Evolutionary conservation across 169 alveolate genomes (phyloP), one percentile per base, ranked within the genome.

Genomic region (Plasmodium malariae): DNA sequence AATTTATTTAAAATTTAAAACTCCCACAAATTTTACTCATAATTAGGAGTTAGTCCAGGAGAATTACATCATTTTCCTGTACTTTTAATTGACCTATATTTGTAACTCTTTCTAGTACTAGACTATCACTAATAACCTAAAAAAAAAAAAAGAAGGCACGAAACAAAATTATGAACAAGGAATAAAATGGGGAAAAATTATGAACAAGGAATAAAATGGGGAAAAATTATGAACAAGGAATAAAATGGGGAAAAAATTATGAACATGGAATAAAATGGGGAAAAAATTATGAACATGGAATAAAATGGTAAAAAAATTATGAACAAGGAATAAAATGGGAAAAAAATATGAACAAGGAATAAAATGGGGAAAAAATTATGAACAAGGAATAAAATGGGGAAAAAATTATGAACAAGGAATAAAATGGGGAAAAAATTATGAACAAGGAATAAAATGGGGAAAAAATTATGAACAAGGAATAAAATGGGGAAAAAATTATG

Each of bases 81-180:
- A 19, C 65, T 36, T 45, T 69, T 11, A 83, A 37, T 17, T 32
- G 17, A 9, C 19, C 21, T 19, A 83, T 83, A 37, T 71, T 57
- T 4, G 91, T 83, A 19, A 83, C 68, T 21, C 37, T 37, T 60
- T 83, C 91, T n/a, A 83, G 48, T 0, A 83, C 40, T n/a, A 21
- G 40, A 51, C 91, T 83, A 59, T 83, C 85, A 24, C 65, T 69
- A 37, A 83, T 83, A 43, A 83, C 86, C 91, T 83, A 45, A 51
- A 48, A 14, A 26, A 9, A 48, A 21, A 34, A 17, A 63, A 63
- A 59, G 4, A 36, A 11, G 1, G 34, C 54, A 36, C n/a, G n/a
- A n/a, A n/a, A n/a, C n/a, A n/a, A n/a, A n/a, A 54, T 12, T 12
- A 17, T 19, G 65, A 3, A 55, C 12, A 54, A 11, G 28, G 12